phyloP scores from a whole-genome alignment of 495 filamentous ascomycete species.

The Pyrenula aspistea region DNA sequence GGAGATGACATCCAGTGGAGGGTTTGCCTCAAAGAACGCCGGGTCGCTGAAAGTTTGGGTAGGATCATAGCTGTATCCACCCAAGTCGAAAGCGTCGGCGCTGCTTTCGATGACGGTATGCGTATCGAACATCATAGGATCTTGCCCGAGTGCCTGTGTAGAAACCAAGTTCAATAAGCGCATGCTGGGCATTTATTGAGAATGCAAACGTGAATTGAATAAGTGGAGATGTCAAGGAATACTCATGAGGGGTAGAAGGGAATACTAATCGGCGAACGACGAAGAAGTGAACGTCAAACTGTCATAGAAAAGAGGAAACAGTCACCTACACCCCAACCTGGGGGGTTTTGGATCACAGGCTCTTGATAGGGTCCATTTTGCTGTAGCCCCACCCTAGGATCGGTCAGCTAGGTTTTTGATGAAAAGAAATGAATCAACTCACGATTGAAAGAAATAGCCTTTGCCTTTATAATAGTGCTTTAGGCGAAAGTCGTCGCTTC shows the following conservation, averaged over 20 bases:
- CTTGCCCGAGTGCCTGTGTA: neutral
- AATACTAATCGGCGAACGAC: neutral
- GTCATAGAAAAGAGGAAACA: neutral
- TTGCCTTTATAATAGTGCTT: neutral
- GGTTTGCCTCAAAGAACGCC: neutral
- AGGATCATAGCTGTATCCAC: neutral
- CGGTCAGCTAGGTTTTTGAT: neutral
- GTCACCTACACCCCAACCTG: neutral
- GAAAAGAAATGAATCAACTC: neutral
- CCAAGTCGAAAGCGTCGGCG: neutral
- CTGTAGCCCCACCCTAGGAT: neutral
- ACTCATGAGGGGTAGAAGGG: neutral
- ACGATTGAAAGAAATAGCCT: neutral
- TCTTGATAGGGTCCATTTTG: neutral
- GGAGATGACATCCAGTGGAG: neutral
- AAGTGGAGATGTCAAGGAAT: neutral
- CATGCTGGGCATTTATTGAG: neutral
- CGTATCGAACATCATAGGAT: neutral
- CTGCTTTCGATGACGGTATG: neutral
- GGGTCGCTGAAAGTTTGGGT: neutral
- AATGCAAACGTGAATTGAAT: neutral
- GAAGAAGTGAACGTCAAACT: neutral
- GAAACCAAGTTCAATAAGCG: neutral
- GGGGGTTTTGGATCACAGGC: neutral
- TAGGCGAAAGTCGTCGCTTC: neutral